These are phyloP conservation scores for Leccinum broughii DNA, from an alignment of 768 basidiomycete species.

Conservation along the genomic window DNA sequence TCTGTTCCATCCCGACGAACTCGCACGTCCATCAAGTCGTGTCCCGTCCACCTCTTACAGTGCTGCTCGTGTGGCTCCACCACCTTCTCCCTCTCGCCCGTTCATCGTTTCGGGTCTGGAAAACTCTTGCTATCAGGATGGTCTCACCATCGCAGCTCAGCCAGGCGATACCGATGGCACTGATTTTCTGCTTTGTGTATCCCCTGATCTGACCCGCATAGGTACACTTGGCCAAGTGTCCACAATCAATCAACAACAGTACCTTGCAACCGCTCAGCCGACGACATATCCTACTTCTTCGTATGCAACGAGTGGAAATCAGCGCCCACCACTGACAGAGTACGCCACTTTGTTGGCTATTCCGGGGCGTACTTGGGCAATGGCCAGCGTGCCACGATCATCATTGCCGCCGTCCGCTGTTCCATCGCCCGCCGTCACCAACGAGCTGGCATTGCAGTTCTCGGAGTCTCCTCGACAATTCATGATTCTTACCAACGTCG, in stretches of 20 bases:
- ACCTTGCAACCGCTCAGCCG: conserved; percentile 35
- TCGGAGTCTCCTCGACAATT: conserved; percentile 75
- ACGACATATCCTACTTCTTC: conserved; percentile 40
- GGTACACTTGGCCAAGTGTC: conserved; percentile 69
- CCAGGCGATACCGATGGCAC: conserved; percentile 71
- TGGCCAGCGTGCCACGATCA: conserved; percentile 54
- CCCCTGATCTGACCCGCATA: conserved; percentile 74
- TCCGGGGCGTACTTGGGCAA: conserved; percentile 82
- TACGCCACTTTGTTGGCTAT: conserved; percentile 76
- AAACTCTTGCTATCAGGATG: conserved; percentile 64
- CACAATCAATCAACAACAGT: conserved; percentile 39
- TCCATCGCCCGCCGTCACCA: conserved; percentile 58
- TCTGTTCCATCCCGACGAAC: conserved; percentile 75
- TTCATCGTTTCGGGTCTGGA: conserved; percentile 61
- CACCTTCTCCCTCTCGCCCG: conserved; percentile 51
- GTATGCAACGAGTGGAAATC: conserved; percentile 42
- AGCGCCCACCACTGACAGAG: conserved; percentile 71
- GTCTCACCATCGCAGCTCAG: conserved; percentile 70
- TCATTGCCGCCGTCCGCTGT: conserved; percentile 35
- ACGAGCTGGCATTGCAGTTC: conserved; percentile 85
- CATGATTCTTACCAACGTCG: conserved; percentile 85
- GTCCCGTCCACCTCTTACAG: conserved; percentile 46
- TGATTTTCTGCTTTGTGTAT: conserved; percentile 72
- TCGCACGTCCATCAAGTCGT: conserved; percentile 51
- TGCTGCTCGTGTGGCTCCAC: conserved; percentile 41